phyloP scores from a whole-genome alignment of 2,329 filamentous ascomycete species.

The Stagonosporopsis vannaccii region DNA sequence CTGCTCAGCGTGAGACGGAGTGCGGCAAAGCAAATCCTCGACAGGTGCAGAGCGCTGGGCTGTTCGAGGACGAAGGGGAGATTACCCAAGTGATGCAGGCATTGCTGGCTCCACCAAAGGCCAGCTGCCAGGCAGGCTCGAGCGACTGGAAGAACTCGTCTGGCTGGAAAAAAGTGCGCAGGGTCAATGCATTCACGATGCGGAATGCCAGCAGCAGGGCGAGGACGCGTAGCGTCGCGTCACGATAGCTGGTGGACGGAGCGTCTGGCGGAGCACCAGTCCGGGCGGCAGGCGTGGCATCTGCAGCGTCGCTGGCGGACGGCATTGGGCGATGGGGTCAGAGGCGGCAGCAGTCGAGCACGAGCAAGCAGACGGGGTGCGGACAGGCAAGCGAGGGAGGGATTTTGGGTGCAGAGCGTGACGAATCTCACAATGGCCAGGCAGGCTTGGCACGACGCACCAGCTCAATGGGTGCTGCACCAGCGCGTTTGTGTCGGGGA shows the following conservation, averaged over 20 bases:
- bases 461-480: slow-evolving; percentile 28
- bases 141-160: slow-evolving; percentile 97
- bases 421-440: slow-evolving; percentile 18
- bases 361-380: slow-evolving; percentile 28
- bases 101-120: slow-evolving; percentile 77
- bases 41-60: slow-evolving; percentile 5
- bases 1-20: slow-evolving; percentile 59
- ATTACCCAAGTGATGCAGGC: slow-evolving; percentile 97
- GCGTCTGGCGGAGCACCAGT: slow-evolving; percentile 31
- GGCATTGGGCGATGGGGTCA: slow-evolving; percentile 42
- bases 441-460: slow-evolving; percentile 32
- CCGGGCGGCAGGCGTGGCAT: slow-evolving; percentile 39
- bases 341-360: slow-evolving; percentile 25
- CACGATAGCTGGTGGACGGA: slow-evolving; percentile 39
- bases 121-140: slow-evolving; percentile 90
- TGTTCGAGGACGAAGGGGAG: slow-evolving; percentile 32
- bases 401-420: slow-evolving; percentile 10
- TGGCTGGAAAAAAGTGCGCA: slow-evolving; percentile 94
- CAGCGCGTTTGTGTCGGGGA: slow-evolving; percentile 26
- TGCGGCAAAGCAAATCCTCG: not conserved
- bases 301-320: slow-evolving; percentile 36
- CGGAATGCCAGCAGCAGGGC: slow-evolving; percentile 69
- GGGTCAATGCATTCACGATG: slow-evolving; percentile 77
- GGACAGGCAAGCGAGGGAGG: slow-evolving; percentile 31
- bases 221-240: slow-evolving; percentile 38